Conservation (phyloP, 2,329 filamentous ascomycete genomes). For the Colletotrichum sp. region DNA sequence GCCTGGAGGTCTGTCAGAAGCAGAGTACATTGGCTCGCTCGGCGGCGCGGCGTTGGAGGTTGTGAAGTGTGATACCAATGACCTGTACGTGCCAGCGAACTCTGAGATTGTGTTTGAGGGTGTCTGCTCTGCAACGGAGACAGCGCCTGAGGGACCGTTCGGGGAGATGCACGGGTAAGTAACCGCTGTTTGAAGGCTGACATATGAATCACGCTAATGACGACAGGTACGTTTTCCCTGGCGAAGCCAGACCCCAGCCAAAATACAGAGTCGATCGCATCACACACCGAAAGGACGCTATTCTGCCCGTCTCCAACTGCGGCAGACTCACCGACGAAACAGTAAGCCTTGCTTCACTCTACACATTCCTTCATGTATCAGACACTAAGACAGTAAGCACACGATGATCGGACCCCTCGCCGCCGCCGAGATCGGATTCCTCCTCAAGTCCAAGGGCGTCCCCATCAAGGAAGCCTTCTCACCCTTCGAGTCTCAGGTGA, state of each 20-base stretch:
- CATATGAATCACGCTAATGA: background rate
- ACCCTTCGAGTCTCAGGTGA: conserved; percentile 51
- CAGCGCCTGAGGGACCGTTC: conserved; percentile 51
- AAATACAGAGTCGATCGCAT: conserved; percentile 50
- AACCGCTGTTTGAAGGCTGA: accelerated
- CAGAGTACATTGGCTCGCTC: conserved; percentile 53
- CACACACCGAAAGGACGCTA: conserved; percentile 51
- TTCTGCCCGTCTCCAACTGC: conserved; percentile 52
- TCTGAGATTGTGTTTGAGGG: conserved; percentile 58
- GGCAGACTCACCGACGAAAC: conserved; percentile 52
- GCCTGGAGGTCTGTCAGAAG: conserved; percentile 53
- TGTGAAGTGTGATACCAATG: conserved; percentile 57
- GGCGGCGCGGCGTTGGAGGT: conserved; percentile 49
- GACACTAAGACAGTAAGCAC: conserved; percentile 14
- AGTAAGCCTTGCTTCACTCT: background rate
- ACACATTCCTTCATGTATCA: accelerated
- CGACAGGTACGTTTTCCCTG: conserved; percentile 30
- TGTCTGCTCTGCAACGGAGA: conserved; percentile 47
- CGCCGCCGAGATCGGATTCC: conserved; percentile 44
- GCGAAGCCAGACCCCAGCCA: conserved; percentile 29
- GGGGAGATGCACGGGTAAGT: conserved; percentile 41
- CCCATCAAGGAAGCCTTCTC: conserved; percentile 49
- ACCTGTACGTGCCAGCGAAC: conserved; percentile 52
- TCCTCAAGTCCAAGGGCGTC: conserved; percentile 39
- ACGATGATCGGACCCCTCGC: conserved; percentile 45